Base-by-base conservation (phyloP, 106 monocot species). In the Ottelia alismoides region DNA sequence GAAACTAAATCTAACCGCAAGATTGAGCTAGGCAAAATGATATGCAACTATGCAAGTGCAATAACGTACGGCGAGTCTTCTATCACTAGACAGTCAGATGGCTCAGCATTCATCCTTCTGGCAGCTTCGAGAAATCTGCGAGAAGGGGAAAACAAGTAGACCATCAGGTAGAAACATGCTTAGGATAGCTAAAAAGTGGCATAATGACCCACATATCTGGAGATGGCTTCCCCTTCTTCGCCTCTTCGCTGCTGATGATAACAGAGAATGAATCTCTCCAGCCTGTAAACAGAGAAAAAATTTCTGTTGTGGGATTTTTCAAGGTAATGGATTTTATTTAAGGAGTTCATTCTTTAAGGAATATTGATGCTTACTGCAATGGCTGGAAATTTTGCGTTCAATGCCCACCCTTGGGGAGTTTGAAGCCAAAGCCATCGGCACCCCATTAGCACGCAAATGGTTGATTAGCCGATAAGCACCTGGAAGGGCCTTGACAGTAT, bases 61-160 rank as follows among this genome's bases (percentile, higher is more conserved):
- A n/a, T n/a, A 25, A 72, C 86, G 65, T 55, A 87, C 81, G 53
- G 62, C 35, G 86, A 87, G 70, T 87, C 81, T 53, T 87, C 86
- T 49, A 87, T 87, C 51, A 86, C 74, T 20, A 86, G 56, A 51
- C 86, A 81, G 12, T 53, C 53, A n/a, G 74, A 71, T 69, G 67
- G n/a, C 65, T 81, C 78, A 0, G 66, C 60, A 20, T 71, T 81
- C 55, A 86, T 56, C 51, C 71, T 72, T 48, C 65, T 87, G 65
- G 81, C 74, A 55, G 86, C 74, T 50, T 87, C 86, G 29, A 87
- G 27, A 50, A 74, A 87, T 73, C 81, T 87, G 74, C 27, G 32
- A 18, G 23, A n/a, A n/a, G 28, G 63, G 20, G 51, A 1, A 49
- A 21, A 23, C 24, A 47, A 24, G 51, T n/a, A n/a, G n/a, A n/a